These are phyloP conservation scores for Suillus luteus DNA, from an alignment of 768 basidiomycete species.

Conservation along the genomic window DNA sequence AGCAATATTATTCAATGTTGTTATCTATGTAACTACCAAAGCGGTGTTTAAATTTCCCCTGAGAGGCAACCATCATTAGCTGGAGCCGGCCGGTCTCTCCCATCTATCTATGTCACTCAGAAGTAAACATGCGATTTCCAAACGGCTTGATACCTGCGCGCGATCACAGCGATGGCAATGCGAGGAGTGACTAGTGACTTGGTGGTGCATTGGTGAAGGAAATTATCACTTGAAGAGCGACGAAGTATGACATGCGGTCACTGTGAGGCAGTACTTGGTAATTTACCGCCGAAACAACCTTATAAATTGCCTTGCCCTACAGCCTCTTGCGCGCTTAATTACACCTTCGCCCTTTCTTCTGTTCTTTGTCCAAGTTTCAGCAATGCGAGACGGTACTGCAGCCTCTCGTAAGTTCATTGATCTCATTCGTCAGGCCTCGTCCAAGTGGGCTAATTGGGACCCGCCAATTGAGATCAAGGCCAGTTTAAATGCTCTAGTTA, in stretches of 20 bases:
- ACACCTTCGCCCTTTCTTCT: not conserved
- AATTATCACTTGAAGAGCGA: not conserved
- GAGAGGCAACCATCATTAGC: not conserved
- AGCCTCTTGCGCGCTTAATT: not conserved
- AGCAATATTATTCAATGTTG: no score
- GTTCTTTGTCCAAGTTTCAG: not conserved
- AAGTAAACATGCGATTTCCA: not conserved
- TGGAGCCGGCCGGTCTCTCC: not conserved
- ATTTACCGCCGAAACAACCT: not conserved
- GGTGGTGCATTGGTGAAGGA: constrained; percentile 23
- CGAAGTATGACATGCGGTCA: not conserved
- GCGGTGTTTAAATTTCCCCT: no score
- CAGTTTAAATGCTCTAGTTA: constrained; percentile 9
- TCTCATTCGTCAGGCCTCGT: constrained; percentile 32
- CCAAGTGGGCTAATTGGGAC: constrained; percentile 43
- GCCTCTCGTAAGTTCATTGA: constrained; percentile 37
- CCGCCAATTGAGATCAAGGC: constrained; percentile 37
- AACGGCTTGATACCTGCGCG: constrained; percentile 13
- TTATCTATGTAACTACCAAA: no score
- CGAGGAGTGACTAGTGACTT: constrained; percentile 7
- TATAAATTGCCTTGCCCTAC: not conserved
- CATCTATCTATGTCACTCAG: not conserved
- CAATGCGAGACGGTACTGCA: constrained; percentile 7
- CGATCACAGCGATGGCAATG: constrained; percentile 24
- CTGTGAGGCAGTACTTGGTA: constrained; percentile 10